A percentile compares a stretch with the other conserved stretches of the same genome.
Evolutionary conservation across 192 early-diverging fungal genomes (phyloP).

Genomic region (Backusella circina): DNA sequence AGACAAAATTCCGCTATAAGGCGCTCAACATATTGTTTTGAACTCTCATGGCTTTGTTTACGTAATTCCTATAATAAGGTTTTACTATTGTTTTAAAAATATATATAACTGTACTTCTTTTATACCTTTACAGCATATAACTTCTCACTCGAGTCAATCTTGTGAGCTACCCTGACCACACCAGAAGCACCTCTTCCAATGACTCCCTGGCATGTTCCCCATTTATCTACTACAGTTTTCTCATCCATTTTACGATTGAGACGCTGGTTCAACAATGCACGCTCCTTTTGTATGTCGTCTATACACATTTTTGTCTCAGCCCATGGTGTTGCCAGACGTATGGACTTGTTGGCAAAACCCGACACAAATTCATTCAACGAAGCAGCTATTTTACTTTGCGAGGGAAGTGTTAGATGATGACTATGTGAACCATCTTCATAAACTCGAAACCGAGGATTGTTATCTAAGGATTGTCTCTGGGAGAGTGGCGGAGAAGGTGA

Average conservation of each 20-base stretch:
- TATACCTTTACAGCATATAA: slow-evolving; percentile 39
- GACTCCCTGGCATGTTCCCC: slow-evolving; percentile 26
- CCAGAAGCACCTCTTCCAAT: slow-evolving; percentile 40
- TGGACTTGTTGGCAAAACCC: slow-evolving; percentile 11
- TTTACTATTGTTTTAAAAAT: neutral
- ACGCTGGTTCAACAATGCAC: neutral
- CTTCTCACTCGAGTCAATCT: slow-evolving; percentile 26
- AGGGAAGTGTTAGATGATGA: slow-evolving; percentile 12
- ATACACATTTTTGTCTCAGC: neutral
- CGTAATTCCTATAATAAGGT: slow-evolving; percentile 73
- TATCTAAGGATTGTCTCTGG: neutral
- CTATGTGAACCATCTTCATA: slow-evolving; percentile 16
- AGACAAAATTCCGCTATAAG: slow-evolving; percentile 75
- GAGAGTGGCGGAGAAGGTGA: neutral
- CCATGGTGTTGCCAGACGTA: neutral
- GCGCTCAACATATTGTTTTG: slow-evolving; percentile 43
- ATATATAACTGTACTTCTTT: neutral
- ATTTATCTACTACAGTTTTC: slow-evolving; percentile 1
- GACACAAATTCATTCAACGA: slow-evolving; percentile 12
- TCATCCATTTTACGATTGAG: neutral
- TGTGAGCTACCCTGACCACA: slow-evolving; percentile 31
- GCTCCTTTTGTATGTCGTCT: neutral
- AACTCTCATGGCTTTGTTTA: slow-evolving; percentile 50
- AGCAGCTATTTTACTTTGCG: slow-evolving; percentile 5
- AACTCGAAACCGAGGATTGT: slow-evolving; percentile 13